Percentiles rank a stretch among this genome's conserved stretches.
phyloP scores from a whole-genome alignment of 768 basidiomycete species.

The Astraeus odoratus region DNA sequence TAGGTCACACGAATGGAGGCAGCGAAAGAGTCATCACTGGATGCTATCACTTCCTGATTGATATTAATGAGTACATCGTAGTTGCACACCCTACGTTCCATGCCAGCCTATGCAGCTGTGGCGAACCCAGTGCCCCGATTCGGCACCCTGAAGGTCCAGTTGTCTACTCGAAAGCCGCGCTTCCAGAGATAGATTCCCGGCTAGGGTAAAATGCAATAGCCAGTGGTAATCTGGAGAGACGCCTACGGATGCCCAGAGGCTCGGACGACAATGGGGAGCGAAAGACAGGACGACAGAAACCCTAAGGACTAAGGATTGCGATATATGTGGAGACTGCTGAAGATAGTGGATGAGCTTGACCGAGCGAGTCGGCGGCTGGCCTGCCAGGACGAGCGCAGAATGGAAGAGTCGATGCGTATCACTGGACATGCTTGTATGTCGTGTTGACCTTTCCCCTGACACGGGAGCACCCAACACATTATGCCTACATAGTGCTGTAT shows the following conservation, averaged over 20 bases:
- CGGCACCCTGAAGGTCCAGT: conserved; percentile 49
- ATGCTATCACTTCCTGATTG: conserved; percentile 49
- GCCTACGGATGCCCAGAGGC: conserved; percentile 56
- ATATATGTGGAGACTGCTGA: conserved; percentile 61
- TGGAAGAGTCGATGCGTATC: conserved; percentile 30
- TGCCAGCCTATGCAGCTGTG: conserved; percentile 53
- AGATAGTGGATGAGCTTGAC: conserved; percentile 63
- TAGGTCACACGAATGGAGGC: conserved; percentile 57
- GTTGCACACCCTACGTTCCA: conserved; percentile 46
- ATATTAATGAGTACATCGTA: conserved; percentile 8
- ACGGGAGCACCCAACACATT: conserved; percentile 29
- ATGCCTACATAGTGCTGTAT: background rate
- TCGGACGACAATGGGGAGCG: conserved; percentile 43
- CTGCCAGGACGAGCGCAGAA: too few relatives aligned
- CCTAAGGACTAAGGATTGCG: conserved; percentile 53
- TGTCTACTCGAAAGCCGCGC: conserved; percentile 50
- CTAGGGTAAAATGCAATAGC: conserved; percentile 76
- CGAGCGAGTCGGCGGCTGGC: conserved; percentile 56
- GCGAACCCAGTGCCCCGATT: conserved; percentile 51
- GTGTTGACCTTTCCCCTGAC: conserved; percentile 49
- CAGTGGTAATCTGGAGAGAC: conserved; percentile 52
- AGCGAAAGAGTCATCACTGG: conserved; percentile 36
- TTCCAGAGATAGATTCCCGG: conserved; percentile 57
- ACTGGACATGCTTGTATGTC: conserved; percentile 49
- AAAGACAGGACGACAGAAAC: conserved; percentile 44